A percentile compares a stretch with the other conserved stretches of the same genome.
These are phyloP conservation scores for Babesia microti DNA, from an alignment of 169 alveolate species.

Conservation along the genomic window DNA sequence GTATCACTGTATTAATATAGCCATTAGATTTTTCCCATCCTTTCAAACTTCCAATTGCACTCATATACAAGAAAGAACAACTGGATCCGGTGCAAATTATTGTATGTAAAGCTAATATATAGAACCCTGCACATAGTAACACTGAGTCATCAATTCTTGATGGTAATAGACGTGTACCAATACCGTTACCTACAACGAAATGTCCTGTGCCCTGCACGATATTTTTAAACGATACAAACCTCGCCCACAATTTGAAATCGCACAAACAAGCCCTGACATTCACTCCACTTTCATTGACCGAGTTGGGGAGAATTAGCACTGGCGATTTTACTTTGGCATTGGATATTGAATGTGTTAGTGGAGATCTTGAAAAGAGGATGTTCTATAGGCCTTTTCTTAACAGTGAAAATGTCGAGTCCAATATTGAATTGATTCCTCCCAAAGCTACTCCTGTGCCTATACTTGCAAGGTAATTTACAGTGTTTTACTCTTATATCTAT, in stretches of 20 bases:
- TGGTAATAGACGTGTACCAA: conserved; percentile 39
- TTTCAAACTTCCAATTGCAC: conserved; percentile 27
- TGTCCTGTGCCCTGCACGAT: conserved; percentile 38
- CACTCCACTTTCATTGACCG: conserved; percentile 29
- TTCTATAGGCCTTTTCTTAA: background rate
- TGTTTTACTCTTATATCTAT: background rate
- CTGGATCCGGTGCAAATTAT: no score
- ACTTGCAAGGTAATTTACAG: conserved; percentile 22
- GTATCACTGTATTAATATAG: no score
- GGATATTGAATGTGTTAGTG: conserved; percentile 40
- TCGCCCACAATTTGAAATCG: conserved; percentile 45
- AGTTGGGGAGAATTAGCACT: conserved; percentile 14
- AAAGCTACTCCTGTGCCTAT: conserved; percentile 11
- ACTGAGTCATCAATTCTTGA: conserved; percentile 14
- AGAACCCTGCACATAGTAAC: conserved; percentile 10
- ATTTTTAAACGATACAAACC: conserved; percentile 28
- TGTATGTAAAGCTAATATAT: conserved; percentile 13
- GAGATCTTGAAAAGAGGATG: conserved; percentile 12
- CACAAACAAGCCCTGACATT: conserved; percentile 29
- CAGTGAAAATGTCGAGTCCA: no score
- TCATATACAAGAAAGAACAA: conserved; percentile 23
- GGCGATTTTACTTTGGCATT: conserved; percentile 29
- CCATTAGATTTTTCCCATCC: conserved; percentile 19
- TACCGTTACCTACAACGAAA: conserved; percentile 26
- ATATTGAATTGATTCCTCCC: no score